A percentile compares a stretch with the other conserved stretches of the same genome.
Evolutionary conservation across 2,329 filamentous ascomycete genomes (phyloP).

Genomic region (Cyanodermella asteris): DNA sequence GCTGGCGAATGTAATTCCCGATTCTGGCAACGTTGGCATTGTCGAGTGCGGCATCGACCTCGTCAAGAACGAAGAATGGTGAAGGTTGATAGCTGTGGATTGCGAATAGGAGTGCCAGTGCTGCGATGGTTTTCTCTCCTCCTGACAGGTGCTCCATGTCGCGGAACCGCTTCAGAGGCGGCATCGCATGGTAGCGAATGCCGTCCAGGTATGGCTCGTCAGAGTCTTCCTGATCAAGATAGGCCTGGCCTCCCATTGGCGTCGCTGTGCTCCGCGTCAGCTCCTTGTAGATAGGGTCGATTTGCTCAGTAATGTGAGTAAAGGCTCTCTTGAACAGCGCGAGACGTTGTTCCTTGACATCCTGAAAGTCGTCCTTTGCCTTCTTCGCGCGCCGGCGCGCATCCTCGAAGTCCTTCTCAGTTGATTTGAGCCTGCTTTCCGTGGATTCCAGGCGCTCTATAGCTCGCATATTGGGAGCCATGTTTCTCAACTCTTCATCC

Average conservation of each 20-base stretch:
- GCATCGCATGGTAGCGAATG: slow-evolving; percentile 98
- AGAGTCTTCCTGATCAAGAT: slow-evolving; percentile 88
- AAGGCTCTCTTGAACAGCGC: slow-evolving; percentile 93
- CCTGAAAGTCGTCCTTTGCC: slow-evolving; percentile 65
- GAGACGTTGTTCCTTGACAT: slow-evolving; percentile 59
- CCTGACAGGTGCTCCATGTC: slow-evolving; percentile 98
- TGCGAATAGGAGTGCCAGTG: slow-evolving; percentile 84
- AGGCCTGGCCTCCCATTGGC: slow-evolving; percentile 69
- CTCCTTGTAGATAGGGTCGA: slow-evolving; percentile 83
- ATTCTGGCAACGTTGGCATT: slow-evolving; percentile 93
- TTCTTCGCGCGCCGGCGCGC: slow-evolving; percentile 52
- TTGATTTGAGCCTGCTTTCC: slow-evolving; percentile 58
- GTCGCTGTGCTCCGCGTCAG: slow-evolving; percentile 80
- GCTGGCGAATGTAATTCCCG: slow-evolving; percentile 85
- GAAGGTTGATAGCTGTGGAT: slow-evolving; percentile 90
- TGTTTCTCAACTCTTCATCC: slow-evolving; percentile 65
- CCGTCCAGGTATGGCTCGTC: slow-evolving; percentile 89
- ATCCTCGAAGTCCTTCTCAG: slow-evolving; percentile 75
- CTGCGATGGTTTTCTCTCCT: slow-evolving; percentile 97
- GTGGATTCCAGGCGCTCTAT: slow-evolving; percentile 78
- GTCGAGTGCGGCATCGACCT: slow-evolving; percentile 94
- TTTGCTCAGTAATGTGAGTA: slow-evolving; percentile 83
- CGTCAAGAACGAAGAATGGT: slow-evolving; percentile 94
- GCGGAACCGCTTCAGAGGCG: slow-evolving; percentile 88
- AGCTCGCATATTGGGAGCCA: slow-evolving; percentile 91